phyloP scores from a whole-genome alignment of 345 rosid genomes.

The Abelmoschus esculentus region DNA sequence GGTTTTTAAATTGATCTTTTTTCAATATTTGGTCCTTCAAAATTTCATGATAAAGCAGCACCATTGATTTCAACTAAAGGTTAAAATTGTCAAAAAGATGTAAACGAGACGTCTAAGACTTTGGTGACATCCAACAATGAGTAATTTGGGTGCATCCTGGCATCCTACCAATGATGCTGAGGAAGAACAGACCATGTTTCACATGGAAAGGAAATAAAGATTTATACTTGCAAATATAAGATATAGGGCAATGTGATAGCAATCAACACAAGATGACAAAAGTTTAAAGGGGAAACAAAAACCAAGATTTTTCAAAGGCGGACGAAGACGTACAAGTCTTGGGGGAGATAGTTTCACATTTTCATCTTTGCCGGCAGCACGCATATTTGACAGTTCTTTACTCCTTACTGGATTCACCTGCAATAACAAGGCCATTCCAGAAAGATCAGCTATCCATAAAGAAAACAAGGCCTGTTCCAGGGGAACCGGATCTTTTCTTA shows the following conservation, averaged over 20 bases:
- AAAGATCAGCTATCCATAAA: slow-evolving; percentile 18
- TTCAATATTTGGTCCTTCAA: too few relatives aligned
- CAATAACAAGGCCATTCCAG: slow-evolving; percentile 9
- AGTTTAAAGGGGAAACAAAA: background rate
- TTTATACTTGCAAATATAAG: background rate
- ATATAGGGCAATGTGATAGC: too few relatives aligned
- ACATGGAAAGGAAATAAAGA: background rate
- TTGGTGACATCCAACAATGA: too few relatives aligned
- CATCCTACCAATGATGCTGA: background rate
- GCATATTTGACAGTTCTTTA: slow-evolving; percentile 77
- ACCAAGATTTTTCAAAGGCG: background rate
- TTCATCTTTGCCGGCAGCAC: slow-evolving; percentile 77
- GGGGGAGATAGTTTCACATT: slow-evolving; percentile 93
- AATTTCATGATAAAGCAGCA: background rate
- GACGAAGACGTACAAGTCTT: slow-evolving; percentile 47
- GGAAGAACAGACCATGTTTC: background rate
- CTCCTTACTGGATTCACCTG: slow-evolving; percentile 84
- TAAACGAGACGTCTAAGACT: too few relatives aligned
- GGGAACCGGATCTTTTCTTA: slow-evolving; percentile 27
- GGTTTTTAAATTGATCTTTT: too few relatives aligned
- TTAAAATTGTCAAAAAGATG: too few relatives aligned
- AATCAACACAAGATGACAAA: background rate
- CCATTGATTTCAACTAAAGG: background rate
- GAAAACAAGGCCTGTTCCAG: background rate
- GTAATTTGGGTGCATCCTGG: background rate